Base-by-base conservation (phyloP, 805 yeast genomes). In the Priceomyces haplophilus region DNA sequence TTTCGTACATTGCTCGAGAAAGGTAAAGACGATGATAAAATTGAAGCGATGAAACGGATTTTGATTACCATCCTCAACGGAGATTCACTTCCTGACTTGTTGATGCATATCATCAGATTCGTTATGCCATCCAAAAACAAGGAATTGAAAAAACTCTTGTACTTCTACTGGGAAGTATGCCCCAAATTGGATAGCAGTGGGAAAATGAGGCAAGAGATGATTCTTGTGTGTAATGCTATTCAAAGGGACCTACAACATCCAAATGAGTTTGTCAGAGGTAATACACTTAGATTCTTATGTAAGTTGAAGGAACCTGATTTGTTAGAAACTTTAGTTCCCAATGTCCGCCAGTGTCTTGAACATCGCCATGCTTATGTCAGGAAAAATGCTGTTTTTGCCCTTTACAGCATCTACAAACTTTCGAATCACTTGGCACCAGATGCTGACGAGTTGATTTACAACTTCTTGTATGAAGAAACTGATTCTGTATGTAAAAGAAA, bases 311-410 rank as follows among this genome's bases (percentile, higher is more conserved):
- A 93, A 69, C 85, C 95, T 2, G 99, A 93, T 64, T 77, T 93
- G 50, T 76, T 93, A 60, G 99, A 95, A 67, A 96, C 97, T 41
- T 77, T 93, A 65, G 93, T 93, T 33, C 97, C 98, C 23, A 83
- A 93, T 33, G 90, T 89, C 35, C 80, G 97, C 56, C 80, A 81
- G 45, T 89, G 97, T 69, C 73, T 95, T 54, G 96, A 88, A 53
- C 97, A 93, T 67, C 85, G 99, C 53, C 98, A 93, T 66, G 96
- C 98, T 7, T 93, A 95, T 59, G 99, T 93, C 49, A 83, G 99
- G 62, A 93, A 93, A 65, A 91, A 93, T 61, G 99, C 99, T 5
- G 90, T 88, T 17, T 84, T 91, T 65, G 96, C 98, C 33, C 80
- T 93, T 45, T 79, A 77, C 55, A 82, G 95, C 18, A 87, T 93